Conservation (phyloP, 129 eudicot species). For the Tagetes patula region DNA sequence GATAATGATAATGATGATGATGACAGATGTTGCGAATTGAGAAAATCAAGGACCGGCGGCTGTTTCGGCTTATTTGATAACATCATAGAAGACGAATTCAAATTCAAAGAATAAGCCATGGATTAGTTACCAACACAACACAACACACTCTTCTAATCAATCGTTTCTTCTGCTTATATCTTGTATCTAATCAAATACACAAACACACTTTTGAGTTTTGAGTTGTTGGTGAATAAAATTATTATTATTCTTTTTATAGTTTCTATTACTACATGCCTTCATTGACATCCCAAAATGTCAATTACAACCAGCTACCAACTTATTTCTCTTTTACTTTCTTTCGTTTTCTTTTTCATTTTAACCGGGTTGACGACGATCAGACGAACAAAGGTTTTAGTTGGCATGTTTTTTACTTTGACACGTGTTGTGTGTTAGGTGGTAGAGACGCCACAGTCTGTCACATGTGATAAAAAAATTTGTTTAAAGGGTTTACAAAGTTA, state of each 20-base stretch:
- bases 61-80: slow-evolving; percentile 29
- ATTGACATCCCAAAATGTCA: slow-evolving; percentile 4
- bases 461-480: no score
- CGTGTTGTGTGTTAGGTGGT: no score
- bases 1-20: slow-evolving; percentile 7
- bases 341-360: no score
- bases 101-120: slow-evolving; percentile 14
- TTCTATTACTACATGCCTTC: slow-evolving; percentile 2
- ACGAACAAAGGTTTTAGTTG: no score
- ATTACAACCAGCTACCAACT: background rate
- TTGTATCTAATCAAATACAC: no score
- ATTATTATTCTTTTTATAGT: background rate
- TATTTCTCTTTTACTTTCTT: background rate
- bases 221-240: background rate
- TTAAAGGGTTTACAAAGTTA: no score
- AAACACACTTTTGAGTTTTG: background rate
- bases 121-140: no score
- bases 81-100: slow-evolving; percentile 25
- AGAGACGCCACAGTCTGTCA: no score
- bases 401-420: no score
- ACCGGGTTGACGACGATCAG: no score
- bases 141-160: background rate
- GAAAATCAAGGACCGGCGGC: slow-evolving; percentile 28
- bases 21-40: slow-evolving; percentile 29
- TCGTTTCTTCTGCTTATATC: background rate